Conservation (phyloP, 1,284 basidiomycete genomes). For the Quambalaria eucalypti region DNA sequence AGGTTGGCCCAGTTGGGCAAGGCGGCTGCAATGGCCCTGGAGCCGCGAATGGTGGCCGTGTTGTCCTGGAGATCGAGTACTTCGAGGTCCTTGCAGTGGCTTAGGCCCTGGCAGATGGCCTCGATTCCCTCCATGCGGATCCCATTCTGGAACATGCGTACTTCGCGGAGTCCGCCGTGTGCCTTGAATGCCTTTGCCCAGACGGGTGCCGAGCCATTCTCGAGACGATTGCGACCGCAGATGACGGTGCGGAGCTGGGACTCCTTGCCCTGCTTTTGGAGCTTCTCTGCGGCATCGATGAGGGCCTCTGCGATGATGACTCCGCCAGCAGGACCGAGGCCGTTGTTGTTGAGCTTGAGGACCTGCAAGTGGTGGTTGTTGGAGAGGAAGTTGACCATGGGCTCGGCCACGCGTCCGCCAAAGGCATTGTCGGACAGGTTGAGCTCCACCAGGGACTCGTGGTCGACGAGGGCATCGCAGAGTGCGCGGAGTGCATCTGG, state of each 20-base stretch:
- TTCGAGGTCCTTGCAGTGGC: slow-evolving; percentile 61
- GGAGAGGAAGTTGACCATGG: slow-evolving; percentile 72
- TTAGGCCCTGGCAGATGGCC: slow-evolving; percentile 67
- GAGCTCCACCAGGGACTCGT: slow-evolving; percentile 72
- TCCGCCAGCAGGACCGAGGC: slow-evolving; percentile 86
- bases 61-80: slow-evolving; percentile 92
- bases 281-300: slow-evolving; percentile 63
- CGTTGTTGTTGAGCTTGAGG: slow-evolving; percentile 92
- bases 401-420: slow-evolving; percentile 86
- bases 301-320: slow-evolving; percentile 76
- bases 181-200: slow-evolving; percentile 84
- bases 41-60: slow-evolving; percentile 70
- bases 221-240: slow-evolving; percentile 87
- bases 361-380: slow-evolving; percentile 59
- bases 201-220: slow-evolving; percentile 72
- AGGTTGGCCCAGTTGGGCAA: slow-evolving; percentile 63
- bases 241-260: slow-evolving; percentile 72
- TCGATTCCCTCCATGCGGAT: slow-evolving; percentile 88
- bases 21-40: slow-evolving; percentile 64
- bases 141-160: slow-evolving; percentile 92
- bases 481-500: slow-evolving; percentile 79
- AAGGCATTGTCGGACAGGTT: slow-evolving; percentile 95
- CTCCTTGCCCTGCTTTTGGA: slow-evolving; percentile 59
- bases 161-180: slow-evolving; percentile 67
- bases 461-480: slow-evolving; percentile 73